Evolutionary conservation across 2,329 filamentous ascomycete species (phyloP), one percentile per base, ranked within the genome.

Genomic region (Aspergillus piperis): DNA sequence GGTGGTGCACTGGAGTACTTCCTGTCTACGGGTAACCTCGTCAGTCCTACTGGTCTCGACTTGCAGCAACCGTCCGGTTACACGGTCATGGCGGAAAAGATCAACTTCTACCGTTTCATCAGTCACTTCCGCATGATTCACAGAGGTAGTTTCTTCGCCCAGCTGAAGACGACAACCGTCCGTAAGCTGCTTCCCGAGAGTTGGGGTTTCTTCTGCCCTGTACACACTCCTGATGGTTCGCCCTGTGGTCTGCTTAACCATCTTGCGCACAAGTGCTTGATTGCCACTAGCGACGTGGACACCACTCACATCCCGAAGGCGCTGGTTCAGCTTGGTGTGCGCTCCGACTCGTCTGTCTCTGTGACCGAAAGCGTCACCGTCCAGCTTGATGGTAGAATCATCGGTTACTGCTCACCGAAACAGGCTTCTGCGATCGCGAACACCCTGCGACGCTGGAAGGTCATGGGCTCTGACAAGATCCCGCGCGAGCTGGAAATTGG

Each of bases 121-220:
- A 95, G 91, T 77, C 95, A 99, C 77, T 99, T 99, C 84, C 90
- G 95, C 67, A 97, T 97, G 92, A 92, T 99, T 60, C 95, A 99
- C 81, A 88, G 95, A 87, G 95, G 95, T 82, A 95, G 92, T 74
- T 99, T 99, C 85, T 99, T 99, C 76, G 95, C 95, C 3, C 91
- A 98, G 75, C 80, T 99, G 65, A 98, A 97, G 80, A 99, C 95
- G 0, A 99, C 95, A 0, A 95, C 95, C 0, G 95, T 99, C 54
- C 87, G 95, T 80, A 99, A 98, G 77, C 82, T 99, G 68, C 80
- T 98, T 19, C 95, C 95, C 2, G 95, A 99, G 74, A 96, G 92
- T 68, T 99, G 95, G 95, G 95, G 95, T 7, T 99, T 97, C 80
- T 82, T 99, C 67, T 99, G 95, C 72, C 95, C 95, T 17, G 94